phyloP scores from a whole-genome alignment of 805 yeast genomes.

The Ogataea philodendri region DNA sequence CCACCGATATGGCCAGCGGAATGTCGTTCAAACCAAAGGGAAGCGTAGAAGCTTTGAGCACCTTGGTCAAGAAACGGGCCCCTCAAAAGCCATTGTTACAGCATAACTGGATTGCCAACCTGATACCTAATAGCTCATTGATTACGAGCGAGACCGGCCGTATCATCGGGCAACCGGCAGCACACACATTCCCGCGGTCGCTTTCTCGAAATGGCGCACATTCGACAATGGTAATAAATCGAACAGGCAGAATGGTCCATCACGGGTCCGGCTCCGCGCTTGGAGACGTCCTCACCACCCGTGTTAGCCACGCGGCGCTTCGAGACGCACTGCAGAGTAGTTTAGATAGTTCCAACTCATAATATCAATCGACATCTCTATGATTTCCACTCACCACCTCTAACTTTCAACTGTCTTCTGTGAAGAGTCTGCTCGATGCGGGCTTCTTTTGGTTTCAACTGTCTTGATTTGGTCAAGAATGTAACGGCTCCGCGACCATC shows the following conservation, averaged over 20 bases:
- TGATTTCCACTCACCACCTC: constrained; percentile 8
- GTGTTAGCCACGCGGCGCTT: constrained; percentile 47
- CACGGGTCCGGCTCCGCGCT: constrained; percentile 44
- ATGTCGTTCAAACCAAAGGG: constrained; percentile 6
- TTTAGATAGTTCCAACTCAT: constrained; percentile 9
- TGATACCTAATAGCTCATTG: constrained; percentile 32
- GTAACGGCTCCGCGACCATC: constrained; percentile 31
- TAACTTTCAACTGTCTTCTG: constrained; percentile 9
- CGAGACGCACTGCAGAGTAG: constrained; percentile 42
- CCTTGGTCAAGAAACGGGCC: constrained; percentile 1
- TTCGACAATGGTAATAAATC: constrained; percentile 42
- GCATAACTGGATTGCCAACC: constrained; percentile 27
- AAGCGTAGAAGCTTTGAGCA: constrained; percentile 1
- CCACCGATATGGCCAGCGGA: constrained; percentile 4
- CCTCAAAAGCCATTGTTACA: constrained; percentile 2
- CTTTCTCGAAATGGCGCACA: constrained; percentile 35
- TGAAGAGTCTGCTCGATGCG: constrained; percentile 23
- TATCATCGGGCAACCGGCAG: constrained; percentile 27
- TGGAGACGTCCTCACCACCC: constrained; percentile 34
- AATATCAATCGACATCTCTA: not conserved
- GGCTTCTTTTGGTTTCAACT: constrained; percentile 18
- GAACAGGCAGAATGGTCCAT: constrained; percentile 39
- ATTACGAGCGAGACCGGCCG: constrained; percentile 34
- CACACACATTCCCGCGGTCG: constrained; percentile 9
- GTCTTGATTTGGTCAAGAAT: constrained; percentile 16